Base-by-base conservation (phyloP, 108 stramenopile genomes). In the Nitzschia sp. region DNA sequence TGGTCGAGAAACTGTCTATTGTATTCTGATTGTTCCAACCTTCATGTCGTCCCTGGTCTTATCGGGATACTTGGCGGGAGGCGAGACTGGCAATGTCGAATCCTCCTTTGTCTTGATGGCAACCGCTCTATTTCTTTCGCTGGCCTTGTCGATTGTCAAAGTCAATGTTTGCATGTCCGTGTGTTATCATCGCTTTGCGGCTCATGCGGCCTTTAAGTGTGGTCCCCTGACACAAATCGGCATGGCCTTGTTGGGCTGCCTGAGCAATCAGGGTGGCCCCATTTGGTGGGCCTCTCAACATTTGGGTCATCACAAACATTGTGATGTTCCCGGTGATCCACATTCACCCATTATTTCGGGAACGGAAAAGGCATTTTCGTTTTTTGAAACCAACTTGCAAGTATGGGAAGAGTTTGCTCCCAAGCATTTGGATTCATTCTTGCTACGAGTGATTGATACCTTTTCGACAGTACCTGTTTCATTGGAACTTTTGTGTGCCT, bases 211-310 rank as follows among this genome's bases (percentile, higher is more conserved):
- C 0, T 84, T 85, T 68, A 80, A 80, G 42, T 85, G 86, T 46
- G 64, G 72, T 1, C 71, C 74, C 0, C 0, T 45, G 1, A 82
- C 65, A 31, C 78, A 75, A 29, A n/a, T 80, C 33, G 28, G 69
- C 38, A 15, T 87, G 53, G 68, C 66, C 33, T n/a, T 82, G 4
- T 23, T 75, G n/a, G 83, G 83, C 8, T 87, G 82, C 33, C 47
- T 70, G 23, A 83, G 82, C 30, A 79, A 79, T 54, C 86, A 87
- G 36, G 83, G 86, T 1, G 78, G 81, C 17, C 86, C 86, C 0
- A 72, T 87, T 34, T 87, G 86, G 86, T 87, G 86, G 86, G 83
- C 86, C 6, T 68, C 69, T 0, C 81, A 83, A 46, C 86, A 87
- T 77, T 70, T 81, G 1, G 72, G 82, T 45, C 86, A 87, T 65